phyloP scores from a whole-genome alignment of 2,329 filamentous ascomycete genomes.

The Talaromyces atroroseus region DNA sequence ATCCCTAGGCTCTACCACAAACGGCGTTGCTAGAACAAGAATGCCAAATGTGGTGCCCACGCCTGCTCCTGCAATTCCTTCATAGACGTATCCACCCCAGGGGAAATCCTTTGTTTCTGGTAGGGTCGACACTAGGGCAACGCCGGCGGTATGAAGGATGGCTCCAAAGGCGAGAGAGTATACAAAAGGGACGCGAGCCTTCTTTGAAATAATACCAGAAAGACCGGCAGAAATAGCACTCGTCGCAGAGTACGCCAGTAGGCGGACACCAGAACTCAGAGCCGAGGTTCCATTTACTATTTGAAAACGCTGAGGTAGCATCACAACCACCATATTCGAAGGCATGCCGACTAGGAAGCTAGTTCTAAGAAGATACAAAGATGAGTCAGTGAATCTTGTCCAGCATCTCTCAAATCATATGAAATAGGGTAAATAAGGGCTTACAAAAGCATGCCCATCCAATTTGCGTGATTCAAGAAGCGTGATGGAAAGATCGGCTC shows the following conservation, averaged over 20 bases:
- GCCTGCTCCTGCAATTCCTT: slow-evolving; percentile 20
- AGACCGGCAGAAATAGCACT: slow-evolving; percentile 21
- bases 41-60: slow-evolving; percentile 21
- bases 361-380: slow-evolving; percentile 16
- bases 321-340: slow-evolving; percentile 24
- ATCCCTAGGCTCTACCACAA: slow-evolving; percentile 23
- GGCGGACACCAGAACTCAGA: slow-evolving; percentile 22
- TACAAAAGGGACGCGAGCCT: slow-evolving; percentile 22
- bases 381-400: background rate
- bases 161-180: slow-evolving; percentile 23
- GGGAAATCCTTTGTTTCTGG: slow-evolving; percentile 17
- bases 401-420: background rate
- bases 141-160: slow-evolving; percentile 21
- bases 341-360: slow-evolving; percentile 24
- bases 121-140: slow-evolving; percentile 22
- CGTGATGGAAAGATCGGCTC: slow-evolving; percentile 25
- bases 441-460: slow-evolving; percentile 25
- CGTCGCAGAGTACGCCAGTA: slow-evolving; percentile 23
- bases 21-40: slow-evolving; percentile 20
- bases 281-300: slow-evolving; percentile 21
- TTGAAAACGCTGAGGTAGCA: slow-evolving; percentile 26
- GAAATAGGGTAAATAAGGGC: slow-evolving; percentile 4
- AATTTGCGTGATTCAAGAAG: slow-evolving; percentile 22
- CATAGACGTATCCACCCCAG: slow-evolving; percentile 20
- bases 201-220: slow-evolving; percentile 19